phyloP scores from a whole-genome alignment of 176 grass and related monocot genomes.

The Otatea glauca region DNA sequence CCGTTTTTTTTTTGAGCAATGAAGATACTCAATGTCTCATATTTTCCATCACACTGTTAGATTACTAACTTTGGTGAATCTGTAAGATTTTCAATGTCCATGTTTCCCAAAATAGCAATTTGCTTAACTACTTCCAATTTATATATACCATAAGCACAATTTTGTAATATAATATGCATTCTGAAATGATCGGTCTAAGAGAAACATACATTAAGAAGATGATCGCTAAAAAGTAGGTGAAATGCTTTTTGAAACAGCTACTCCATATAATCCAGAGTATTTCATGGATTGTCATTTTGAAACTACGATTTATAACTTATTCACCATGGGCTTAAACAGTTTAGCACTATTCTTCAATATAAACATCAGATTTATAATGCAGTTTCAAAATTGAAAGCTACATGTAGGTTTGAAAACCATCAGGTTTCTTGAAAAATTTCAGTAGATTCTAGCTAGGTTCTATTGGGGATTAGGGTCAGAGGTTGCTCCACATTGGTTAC shows the following conservation, averaged over 20 bases:
- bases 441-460: background rate
- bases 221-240: background rate
- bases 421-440: background rate
- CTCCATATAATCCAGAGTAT: background rate
- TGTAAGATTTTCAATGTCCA: background rate
- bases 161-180: background rate
- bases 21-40: background rate
- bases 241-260: constrained; percentile 17
- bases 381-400: background rate
- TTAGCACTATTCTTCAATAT: constrained; percentile 1
- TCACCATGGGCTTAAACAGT: background rate
- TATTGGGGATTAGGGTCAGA: background rate
- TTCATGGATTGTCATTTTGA: background rate
- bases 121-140: background rate
- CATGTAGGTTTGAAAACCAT: background rate
- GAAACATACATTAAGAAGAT: background rate
- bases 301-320: background rate
- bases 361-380: background rate
- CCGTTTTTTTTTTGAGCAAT: background rate
- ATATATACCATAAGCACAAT: background rate
- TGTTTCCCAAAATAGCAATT: background rate
- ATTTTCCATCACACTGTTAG: background rate
- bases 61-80: background rate
- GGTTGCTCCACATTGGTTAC: background rate
- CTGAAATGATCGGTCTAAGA: background rate